A percentile compares a stretch with the other conserved stretches of the same genome.
Evolutionary conservation across 768 basidiomycete species (phyloP).

Genomic region (Lactarius psammicola): DNA sequence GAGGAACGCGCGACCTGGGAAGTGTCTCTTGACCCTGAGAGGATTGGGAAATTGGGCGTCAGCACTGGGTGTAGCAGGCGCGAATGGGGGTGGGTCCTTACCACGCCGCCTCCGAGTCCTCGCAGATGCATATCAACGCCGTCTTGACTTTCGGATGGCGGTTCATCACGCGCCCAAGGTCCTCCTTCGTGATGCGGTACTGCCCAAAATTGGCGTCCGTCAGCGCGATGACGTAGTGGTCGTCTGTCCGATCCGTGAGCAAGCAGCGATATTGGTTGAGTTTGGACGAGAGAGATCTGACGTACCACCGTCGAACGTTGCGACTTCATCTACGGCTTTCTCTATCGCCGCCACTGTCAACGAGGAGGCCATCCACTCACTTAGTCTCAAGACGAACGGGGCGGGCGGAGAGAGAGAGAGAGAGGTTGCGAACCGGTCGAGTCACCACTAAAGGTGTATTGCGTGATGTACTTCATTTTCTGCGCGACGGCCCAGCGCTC

Average conservation of each 20-base stretch:
- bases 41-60: no score
- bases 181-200: constrained; percentile 59
- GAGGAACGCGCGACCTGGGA: constrained; percentile 59
- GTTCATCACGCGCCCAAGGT: constrained; percentile 56
- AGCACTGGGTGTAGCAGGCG: background rate
- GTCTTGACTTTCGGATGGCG: constrained; percentile 63
- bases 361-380: background rate
- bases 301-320: constrained; percentile 59
- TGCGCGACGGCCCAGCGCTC: constrained; percentile 66
- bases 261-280: background rate
- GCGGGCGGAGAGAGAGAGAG: background rate
- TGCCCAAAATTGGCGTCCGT: constrained; percentile 70
- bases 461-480: constrained; percentile 66
- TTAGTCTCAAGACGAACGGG: constrained; percentile 15
- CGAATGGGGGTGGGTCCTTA: constrained; percentile 32
- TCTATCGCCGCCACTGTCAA: constrained; percentile 59
- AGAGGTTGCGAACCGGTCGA: constrained; percentile 47
- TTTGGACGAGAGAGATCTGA: background rate
- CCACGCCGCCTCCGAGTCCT: constrained; percentile 65
- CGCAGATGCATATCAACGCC: constrained; percentile 66
- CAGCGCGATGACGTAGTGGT: constrained; percentile 70
- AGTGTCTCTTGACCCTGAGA: constrained; percentile 56
- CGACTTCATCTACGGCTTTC: constrained; percentile 59
- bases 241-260: constrained; percentile 41
- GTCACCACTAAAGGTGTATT: constrained; percentile 69